Evolutionary conservation across 805 yeast species (phyloP).

Genomic region (Ogataea siamensis): DNA sequence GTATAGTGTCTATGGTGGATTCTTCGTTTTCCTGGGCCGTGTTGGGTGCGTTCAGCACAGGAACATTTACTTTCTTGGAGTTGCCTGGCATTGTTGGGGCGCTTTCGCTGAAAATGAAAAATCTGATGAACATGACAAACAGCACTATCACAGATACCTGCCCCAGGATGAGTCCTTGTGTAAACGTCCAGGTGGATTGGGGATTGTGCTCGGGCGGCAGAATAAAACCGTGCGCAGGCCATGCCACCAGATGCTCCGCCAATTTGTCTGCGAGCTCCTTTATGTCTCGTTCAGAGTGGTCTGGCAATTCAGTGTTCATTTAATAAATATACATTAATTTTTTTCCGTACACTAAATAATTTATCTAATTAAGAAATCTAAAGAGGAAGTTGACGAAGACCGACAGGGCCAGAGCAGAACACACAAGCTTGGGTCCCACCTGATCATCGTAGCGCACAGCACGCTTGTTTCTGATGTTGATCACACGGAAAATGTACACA

Average conservation of each 20-base stretch:
- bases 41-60: conserved; percentile 14
- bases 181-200: conserved; percentile 55
- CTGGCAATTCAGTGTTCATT: conserved; percentile 6
- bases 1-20: conserved; percentile 41
- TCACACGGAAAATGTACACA: conserved; percentile 77
- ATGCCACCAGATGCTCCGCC: conserved; percentile 19
- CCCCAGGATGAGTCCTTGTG: conserved; percentile 73
- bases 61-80: conserved; percentile 20
- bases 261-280: conserved; percentile 22
- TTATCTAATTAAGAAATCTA: conserved; percentile 37
- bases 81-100: conserved; percentile 40
- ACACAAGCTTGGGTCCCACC: conserved; percentile 82
- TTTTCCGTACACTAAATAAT: background rate
- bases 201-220: conserved; percentile 15
- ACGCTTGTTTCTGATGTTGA: conserved; percentile 76
- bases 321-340: background rate
- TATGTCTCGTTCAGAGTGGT: conserved; percentile 8
- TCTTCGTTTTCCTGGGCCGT: conserved; percentile 18
- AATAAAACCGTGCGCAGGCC: too few species aligned
- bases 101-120: conserved; percentile 73
- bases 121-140: conserved; percentile 63
- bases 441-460: conserved; percentile 85
- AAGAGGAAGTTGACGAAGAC: conserved; percentile 61
- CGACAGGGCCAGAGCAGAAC: conserved; percentile 69
- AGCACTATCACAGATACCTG: conserved; percentile 69